Conservation (phyloP, 352 stramenopile genomes). For the Saprolegnia parasitica region DNA sequence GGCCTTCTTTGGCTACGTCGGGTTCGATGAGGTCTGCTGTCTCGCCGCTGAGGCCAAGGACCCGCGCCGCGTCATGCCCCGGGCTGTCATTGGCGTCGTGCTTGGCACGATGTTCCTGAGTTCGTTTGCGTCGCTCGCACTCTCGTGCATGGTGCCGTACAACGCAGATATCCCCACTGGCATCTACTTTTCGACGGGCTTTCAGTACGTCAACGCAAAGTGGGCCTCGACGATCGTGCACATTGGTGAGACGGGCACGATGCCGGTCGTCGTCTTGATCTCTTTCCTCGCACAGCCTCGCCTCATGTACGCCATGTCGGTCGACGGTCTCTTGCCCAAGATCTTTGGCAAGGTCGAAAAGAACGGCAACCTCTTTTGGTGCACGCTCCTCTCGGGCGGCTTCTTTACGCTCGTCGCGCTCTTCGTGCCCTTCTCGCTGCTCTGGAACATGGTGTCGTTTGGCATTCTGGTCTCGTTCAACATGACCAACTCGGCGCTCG, state of each 20-base stretch:
- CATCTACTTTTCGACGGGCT: constrained; percentile 23
- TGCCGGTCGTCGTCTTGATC: constrained; percentile 76
- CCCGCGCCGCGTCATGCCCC: constrained; percentile 43
- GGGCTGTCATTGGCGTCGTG: constrained; percentile 53
- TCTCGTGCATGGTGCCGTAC: constrained; percentile 62
- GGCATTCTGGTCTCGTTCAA: constrained; percentile 50
- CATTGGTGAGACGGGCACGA: constrained; percentile 59
- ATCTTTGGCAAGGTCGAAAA: constrained; percentile 44
- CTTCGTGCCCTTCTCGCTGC: constrained; percentile 35
- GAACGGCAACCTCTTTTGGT: constrained; percentile 38
- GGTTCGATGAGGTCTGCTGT: constrained; percentile 76
- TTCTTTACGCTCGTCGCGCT: constrained; percentile 31
- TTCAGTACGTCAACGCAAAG: constrained; percentile 16
- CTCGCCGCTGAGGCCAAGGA: constrained; percentile 40
- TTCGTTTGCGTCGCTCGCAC: constrained; percentile 45
- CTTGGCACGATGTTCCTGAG: constrained; percentile 34
- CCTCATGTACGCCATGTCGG: constrained; percentile 61
- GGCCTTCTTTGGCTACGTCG: constrained; percentile 82
- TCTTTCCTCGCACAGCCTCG: constrained; percentile 68
- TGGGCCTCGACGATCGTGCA: constrained; percentile 45
- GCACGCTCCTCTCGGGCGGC: constrained; percentile 26
- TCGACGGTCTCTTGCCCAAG: constrained; percentile 67
- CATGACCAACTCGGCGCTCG: constrained; percentile 38
- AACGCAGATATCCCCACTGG: not conserved
- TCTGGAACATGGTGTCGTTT: constrained; percentile 44